These are phyloP conservation scores for Trametes punicea DNA, from an alignment of 768 basidiomycete genomes.

Conservation along the genomic window DNA sequence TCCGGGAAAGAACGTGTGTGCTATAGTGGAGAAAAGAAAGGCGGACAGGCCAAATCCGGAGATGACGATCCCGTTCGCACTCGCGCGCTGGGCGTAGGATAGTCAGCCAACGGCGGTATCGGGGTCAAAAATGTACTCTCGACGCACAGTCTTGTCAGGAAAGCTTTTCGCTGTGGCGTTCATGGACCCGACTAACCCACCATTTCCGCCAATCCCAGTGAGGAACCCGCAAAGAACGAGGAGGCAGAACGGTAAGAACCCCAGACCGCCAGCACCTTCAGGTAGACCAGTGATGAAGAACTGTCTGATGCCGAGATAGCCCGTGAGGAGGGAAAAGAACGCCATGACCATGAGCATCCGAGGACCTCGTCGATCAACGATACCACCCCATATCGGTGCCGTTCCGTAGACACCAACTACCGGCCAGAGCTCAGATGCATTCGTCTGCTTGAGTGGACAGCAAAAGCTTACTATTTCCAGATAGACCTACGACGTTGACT, in stretches of 20 bases:
- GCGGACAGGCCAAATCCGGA: constrained; percentile 91
- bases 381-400: constrained; percentile 76
- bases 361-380: constrained; percentile 74
- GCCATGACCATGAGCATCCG: constrained; percentile 59
- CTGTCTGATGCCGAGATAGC: constrained; percentile 71
- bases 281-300: constrained; percentile 56
- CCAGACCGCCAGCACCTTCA: constrained; percentile 28
- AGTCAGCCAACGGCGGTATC: neutral
- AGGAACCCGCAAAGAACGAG: constrained; percentile 65
- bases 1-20: constrained; percentile 69
- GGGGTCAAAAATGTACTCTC: neutral
- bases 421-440: too few relatives aligned
- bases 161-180: constrained; percentile 86
- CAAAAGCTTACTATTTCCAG: constrained; percentile 61
- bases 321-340: constrained; percentile 57
- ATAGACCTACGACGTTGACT: constrained; percentile 77
- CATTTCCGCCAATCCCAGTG: constrained; percentile 77
- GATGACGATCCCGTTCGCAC: constrained; percentile 72
- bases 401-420: constrained; percentile 73
- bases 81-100: constrained; percentile 52
- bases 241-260: constrained; percentile 41
- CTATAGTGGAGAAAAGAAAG: constrained; percentile 80
- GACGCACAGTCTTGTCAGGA: constrained; percentile 60
- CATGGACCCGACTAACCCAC: constrained; percentile 63
- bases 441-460: neutral